Evolutionary conservation across 306 rosid species (phyloP), one percentile per base, ranked within the genome.

Genomic region (Vigna hirtella): DNA sequence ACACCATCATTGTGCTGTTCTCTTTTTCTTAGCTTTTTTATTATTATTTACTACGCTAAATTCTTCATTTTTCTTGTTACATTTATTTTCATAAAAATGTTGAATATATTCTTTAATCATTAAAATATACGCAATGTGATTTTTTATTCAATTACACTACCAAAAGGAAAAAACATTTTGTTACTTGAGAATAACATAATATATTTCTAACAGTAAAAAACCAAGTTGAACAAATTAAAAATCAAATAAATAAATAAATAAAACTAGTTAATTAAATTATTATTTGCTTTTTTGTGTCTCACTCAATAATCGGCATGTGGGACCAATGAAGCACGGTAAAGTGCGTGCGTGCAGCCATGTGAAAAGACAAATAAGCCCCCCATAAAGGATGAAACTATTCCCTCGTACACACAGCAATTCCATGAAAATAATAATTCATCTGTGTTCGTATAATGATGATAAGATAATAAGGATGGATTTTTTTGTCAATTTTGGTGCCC

Each of bases 1-100:
- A 30, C 85, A 38, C 50, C 70, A 50, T 68, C 87, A 79, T 84
- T 71, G 61, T 50, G 26, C 14, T 51, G 18, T 16, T 10, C 14
- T 53, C 30, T 32, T 6, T 50, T 66, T 18, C 48, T 9, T 47
- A 17, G 4, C 34, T 34, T 34, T 34, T 34, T 12, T 10, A 30
- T 32, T 32, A 15, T 6, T 28, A 61, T 61, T 30, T 14, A 61
- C 30, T 28, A 42, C 0, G 47, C 49, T 11, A 43, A 43, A 43
- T 43, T 10, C 3, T 45, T 45, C 50, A 0, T 45, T 42, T 9
- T 42, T 2, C 47, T 3, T 1, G 5, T 45, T 45, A 10, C 1
- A 43, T 45, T 45, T 11, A 1, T 45, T 12, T 45, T 45, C 5
- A 45, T 12, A 10, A 45, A 45, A 45, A 45, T 45, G 1, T 45